These are phyloP conservation scores for Protomyces arabidopsidicola DNA, from an alignment of 1,139 yeast genomes.

Conservation along the genomic window DNA sequence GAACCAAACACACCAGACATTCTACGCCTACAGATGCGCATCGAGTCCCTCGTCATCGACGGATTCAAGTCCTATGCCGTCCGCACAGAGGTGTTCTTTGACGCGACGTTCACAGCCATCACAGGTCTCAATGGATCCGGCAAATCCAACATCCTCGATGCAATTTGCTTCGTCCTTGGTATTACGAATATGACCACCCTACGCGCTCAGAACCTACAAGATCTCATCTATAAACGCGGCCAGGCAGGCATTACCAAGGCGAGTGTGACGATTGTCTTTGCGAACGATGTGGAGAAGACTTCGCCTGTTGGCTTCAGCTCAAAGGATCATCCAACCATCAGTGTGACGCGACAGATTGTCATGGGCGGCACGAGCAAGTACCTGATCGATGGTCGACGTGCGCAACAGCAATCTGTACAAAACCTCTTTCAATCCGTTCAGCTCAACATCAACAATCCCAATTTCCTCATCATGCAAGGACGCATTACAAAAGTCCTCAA, in stretches of 20 bases:
- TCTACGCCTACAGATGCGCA: conserved; percentile 56
- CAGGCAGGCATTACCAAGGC: conserved; percentile 98
- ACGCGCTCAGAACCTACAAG: conserved; percentile 88
- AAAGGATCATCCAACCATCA: conserved; percentile 72
- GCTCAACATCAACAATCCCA: conserved; percentile 91
- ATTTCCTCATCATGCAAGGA: conserved; percentile 97
- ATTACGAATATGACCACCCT: conserved; percentile 91
- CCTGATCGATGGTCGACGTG: conserved; percentile 90
- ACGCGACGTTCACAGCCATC: conserved; percentile 91
- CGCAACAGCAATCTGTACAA: conserved; percentile 89
- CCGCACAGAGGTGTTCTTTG: conserved; percentile 96
- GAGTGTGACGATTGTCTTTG: conserved; percentile 91
- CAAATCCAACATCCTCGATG: conserved; percentile 89
- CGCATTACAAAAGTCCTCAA: conserved; percentile 93
- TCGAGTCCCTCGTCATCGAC: conserved; percentile 90
- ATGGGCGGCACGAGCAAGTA: conserved; percentile 91
- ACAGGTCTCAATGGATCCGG: conserved; percentile 98
- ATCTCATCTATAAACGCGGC: conserved; percentile 90
- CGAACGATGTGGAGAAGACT: conserved; percentile 66
- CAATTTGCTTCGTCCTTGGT: conserved; percentile 97
- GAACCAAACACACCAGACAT: neutral
- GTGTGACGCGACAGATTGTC: conserved; percentile 76
- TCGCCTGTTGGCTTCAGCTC: conserved; percentile 74
- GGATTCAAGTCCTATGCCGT: conserved; percentile 98
- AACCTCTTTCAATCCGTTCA: conserved; percentile 91